These are phyloP conservation scores for Aurinia saxatilis DNA, from an alignment of 345 rosid genomes.

Conservation along the genomic window DNA sequence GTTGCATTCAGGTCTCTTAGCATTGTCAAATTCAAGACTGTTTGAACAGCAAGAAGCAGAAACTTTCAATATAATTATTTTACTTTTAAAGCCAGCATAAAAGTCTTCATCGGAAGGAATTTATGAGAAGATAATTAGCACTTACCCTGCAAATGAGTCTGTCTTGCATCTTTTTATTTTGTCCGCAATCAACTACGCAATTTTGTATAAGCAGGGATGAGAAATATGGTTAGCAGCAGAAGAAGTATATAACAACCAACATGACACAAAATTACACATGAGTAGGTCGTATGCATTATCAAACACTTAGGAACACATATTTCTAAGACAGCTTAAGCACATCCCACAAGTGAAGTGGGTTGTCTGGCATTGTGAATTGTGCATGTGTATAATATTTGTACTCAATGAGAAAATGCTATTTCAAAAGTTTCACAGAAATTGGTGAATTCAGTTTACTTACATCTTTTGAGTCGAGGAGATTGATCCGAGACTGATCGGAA, in stretches of 20 bases:
- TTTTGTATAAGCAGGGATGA: slow-evolving; percentile 36
- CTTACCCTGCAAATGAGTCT: slow-evolving; percentile 66
- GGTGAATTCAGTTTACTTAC: slow-evolving; percentile 40
- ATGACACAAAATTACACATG: not conserved
- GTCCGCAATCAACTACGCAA: too few relatives aligned
- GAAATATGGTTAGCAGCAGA: too few relatives aligned
- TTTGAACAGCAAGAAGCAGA: slow-evolving; percentile 8
- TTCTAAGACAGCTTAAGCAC: not conserved
- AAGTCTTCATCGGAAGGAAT: not conserved
- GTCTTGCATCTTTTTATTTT: slow-evolving; percentile 95
- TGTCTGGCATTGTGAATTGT: not conserved
- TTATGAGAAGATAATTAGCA: not conserved
- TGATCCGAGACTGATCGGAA: too few relatives aligned
- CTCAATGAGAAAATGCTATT: not conserved
- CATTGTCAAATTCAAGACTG: slow-evolving; percentile 85
- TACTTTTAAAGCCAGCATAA: too few relatives aligned
- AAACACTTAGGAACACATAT: too few relatives aligned
- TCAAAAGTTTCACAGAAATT: not conserved
- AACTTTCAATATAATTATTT: not conserved
- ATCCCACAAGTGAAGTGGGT: not conserved
- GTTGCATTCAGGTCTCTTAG: too few relatives aligned
- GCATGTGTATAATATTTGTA: not conserved
- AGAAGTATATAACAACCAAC: not conserved
- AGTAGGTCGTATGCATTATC: not conserved
- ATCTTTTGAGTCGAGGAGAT: too few relatives aligned